Conservation (phyloP, 1,284 basidiomycete genomes). For the Tilletia indica region DNA sequence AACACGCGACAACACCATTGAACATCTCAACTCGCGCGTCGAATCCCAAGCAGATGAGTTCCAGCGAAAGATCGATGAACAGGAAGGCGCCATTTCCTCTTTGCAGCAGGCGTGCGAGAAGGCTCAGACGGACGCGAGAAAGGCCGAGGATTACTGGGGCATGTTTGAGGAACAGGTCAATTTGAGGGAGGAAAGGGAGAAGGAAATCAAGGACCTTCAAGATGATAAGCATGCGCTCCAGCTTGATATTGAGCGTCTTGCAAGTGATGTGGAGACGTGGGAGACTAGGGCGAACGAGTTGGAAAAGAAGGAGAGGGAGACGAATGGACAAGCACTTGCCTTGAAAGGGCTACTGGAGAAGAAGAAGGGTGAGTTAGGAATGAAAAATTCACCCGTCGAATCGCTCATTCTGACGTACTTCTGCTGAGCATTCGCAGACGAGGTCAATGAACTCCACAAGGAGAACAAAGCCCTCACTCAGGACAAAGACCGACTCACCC, state of each 20-base stretch:
- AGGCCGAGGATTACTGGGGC: conserved; percentile 13
- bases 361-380: conserved; percentile 5
- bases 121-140: conserved; percentile 4
- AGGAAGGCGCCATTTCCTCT: neutral
- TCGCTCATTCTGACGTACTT: neutral
- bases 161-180: conserved; percentile 9
- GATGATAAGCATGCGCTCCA: neutral
- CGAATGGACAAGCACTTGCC: neutral
- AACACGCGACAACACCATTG: neutral
- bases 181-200: conserved; percentile 2
- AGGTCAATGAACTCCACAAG: neutral
- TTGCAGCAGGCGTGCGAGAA: conserved; percentile 13
- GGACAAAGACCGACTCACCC: conserved; percentile 1
- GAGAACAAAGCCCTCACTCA: conserved; percentile 11
- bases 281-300: conserved; percentile 7
- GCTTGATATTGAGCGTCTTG: neutral
- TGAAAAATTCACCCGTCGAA: neutral
- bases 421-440: neutral
- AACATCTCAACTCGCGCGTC: neutral
- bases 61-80: conserved; percentile 9
- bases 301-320: conserved; percentile 2
- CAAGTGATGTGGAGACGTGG: conserved; percentile 6
- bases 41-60: conserved; percentile 4
- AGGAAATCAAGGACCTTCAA: conserved; percentile 3
- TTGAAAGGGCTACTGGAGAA: conserved; percentile 12